Conservation (phyloP, 305 asterid genomes). For the Salvia sclarea region DNA sequence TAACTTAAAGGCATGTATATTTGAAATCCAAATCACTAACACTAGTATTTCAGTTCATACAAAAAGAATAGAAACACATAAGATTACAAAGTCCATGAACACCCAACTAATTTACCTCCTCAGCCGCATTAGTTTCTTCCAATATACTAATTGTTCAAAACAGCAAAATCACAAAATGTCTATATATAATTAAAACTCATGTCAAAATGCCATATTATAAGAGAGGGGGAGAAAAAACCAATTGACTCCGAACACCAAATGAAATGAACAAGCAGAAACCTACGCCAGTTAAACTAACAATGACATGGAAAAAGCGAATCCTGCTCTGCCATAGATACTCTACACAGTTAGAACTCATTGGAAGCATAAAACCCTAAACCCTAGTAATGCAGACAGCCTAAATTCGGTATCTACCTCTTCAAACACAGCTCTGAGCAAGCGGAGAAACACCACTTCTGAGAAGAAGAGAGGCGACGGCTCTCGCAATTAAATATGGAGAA, state of each 20-base stretch:
- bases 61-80: neutral
- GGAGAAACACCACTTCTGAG: neutral
- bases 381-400: constrained; percentile 17
- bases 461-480: constrained; percentile 12
- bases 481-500: constrained; percentile 21
- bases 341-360: neutral
- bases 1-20: neutral
- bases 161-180: neutral
- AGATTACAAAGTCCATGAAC: neutral
- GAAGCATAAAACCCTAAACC: constrained; percentile 47
- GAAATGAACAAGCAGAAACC: neutral
- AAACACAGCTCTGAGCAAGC: constrained; percentile 19
- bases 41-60: neutral
- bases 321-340: neutral
- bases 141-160: neutral
- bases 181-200: neutral
- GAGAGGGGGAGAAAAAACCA: neutral
- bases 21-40: constrained; percentile 1
- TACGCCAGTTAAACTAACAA: neutral
- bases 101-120: neutral
- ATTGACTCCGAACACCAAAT: neutral
- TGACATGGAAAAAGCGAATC: neutral
- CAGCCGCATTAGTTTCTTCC: neutral
- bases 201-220: neutral
- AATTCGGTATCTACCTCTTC: constrained; percentile 27